phyloP scores from a whole-genome alignment of 2,329 filamentous ascomycete genomes.

The Sphaerulina musiva region DNA sequence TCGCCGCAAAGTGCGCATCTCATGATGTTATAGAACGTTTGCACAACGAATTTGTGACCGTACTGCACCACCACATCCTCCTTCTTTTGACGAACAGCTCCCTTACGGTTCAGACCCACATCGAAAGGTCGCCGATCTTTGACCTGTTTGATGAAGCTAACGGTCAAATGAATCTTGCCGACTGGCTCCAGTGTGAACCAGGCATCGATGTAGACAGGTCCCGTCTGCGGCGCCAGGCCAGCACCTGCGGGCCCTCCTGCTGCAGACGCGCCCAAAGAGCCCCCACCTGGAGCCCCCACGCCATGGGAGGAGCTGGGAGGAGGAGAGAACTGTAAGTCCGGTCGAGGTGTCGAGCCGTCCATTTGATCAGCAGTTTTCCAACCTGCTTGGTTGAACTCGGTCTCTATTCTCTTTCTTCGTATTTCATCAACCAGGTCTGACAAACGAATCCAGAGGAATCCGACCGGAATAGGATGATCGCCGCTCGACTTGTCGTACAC shows the following conservation, averaged over 20 bases:
- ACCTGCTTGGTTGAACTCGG: slow-evolving; percentile 85
- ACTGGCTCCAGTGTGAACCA: slow-evolving; percentile 98
- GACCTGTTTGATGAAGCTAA: slow-evolving; percentile 88
- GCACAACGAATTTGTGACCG: slow-evolving; percentile 96
- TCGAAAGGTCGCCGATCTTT: slow-evolving; percentile 78
- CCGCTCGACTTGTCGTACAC: slow-evolving; percentile 84
- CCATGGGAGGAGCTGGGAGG: slow-evolving; percentile 39
- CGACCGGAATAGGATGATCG: slow-evolving; percentile 86
- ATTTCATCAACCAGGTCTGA: slow-evolving; percentile 97
- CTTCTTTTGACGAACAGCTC: slow-evolving; percentile 93
- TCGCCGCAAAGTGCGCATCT: slow-evolving; percentile 95
- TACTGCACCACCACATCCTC: slow-evolving; percentile 98
- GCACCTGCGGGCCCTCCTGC: slow-evolving; percentile 36
- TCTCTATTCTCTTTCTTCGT: slow-evolving; percentile 92
- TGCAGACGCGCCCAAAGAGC: slow-evolving; percentile 33
- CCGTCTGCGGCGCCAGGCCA: slow-evolving; percentile 46
- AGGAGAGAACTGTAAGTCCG: slow-evolving; percentile 50
- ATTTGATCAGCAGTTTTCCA: slow-evolving; percentile 98
- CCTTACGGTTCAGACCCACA: slow-evolving; percentile 85
- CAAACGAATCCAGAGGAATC: slow-evolving; percentile 90
- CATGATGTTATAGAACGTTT: slow-evolving; percentile 99
- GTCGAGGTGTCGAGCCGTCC: slow-evolving; percentile 55
- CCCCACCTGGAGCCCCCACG: slow-evolving; percentile 26
- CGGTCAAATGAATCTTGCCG: slow-evolving; percentile 80
- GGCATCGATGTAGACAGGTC: slow-evolving; percentile 64